These are phyloP conservation scores for Taiozyma onychis DNA, from an alignment of 1,139 yeast species.

Conservation along the genomic window DNA sequence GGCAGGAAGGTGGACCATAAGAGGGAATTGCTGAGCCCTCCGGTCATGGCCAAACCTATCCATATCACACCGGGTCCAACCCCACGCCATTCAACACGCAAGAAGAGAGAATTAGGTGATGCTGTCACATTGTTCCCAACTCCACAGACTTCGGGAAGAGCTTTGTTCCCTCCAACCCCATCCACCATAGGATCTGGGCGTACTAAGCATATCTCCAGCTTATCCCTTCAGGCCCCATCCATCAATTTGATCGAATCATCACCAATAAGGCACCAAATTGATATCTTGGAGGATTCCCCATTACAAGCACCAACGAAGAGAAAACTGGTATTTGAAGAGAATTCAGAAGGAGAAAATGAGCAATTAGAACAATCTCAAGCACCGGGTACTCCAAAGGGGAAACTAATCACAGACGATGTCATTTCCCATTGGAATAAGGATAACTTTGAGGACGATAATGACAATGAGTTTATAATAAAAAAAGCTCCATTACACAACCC, in stretches of 20 bases:
- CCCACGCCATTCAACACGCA: constrained; percentile 15
- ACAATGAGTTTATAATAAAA: constrained; percentile 11
- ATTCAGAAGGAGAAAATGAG: constrained; percentile 5
- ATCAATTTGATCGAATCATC: constrained; percentile 1
- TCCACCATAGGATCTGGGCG: constrained; percentile 24
- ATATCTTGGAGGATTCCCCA: constrained; percentile 7
- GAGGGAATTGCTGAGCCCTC: constrained; percentile 3
- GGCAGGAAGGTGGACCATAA: constrained; percentile 5
- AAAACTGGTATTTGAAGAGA: constrained; percentile 11
- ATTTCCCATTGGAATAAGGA: constrained; percentile 18
- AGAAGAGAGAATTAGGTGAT: constrained; percentile 12
- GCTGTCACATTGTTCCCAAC: constrained; percentile 9
- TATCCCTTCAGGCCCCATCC: background rate
- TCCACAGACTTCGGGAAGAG: constrained; percentile 11
- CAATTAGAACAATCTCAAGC: background rate
- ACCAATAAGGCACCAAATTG: constrained; percentile 5
- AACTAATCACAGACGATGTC: constrained; percentile 15
- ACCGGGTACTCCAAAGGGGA: constrained; percentile 16
- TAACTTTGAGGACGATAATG: constrained; percentile 9
- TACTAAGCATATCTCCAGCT: constrained; percentile 7
- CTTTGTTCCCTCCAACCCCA: constrained; percentile 24
- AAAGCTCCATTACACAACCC: constrained; percentile 13
- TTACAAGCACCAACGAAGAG: constrained; percentile 11
- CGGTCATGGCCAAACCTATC: constrained; percentile 2
- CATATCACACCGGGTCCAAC: constrained; percentile 18